A percentile compares a stretch with the other conserved stretches of the same genome.
These are phyloP conservation scores for Taxawa tesnikishii DNA, from an alignment of 2,329 filamentous ascomycete species.

Conservation along the genomic window DNA sequence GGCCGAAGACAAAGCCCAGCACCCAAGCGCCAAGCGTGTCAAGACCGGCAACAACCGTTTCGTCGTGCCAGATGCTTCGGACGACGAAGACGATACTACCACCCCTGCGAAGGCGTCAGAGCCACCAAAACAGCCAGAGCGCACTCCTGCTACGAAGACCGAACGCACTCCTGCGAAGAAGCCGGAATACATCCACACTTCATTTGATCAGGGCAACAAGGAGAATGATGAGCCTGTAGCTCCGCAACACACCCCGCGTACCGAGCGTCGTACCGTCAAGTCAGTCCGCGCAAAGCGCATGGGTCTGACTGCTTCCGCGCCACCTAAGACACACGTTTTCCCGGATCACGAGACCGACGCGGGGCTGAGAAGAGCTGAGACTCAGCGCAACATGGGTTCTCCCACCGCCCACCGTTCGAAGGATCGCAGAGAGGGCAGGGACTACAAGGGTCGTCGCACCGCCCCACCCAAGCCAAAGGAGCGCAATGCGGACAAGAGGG, in stretches of 20 bases:
- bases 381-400: neutral
- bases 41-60: no score
- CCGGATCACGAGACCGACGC: neutral
- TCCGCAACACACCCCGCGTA: no score
- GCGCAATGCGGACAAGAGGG: constrained; percentile 5
- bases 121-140: neutral
- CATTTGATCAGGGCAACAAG: neutral
- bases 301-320: neutral
- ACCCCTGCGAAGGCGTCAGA: neutral
- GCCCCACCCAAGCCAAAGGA: constrained; percentile 5
- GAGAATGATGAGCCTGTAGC: no score
- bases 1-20: no score
- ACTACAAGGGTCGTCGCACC: no score
- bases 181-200: neutral
- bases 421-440: no score
- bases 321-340: neutral
- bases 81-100: neutral
- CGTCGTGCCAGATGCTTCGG: no score
- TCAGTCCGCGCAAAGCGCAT: neutral
- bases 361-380: no score
- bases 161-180: neutral
- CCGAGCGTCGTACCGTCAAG: neutral
- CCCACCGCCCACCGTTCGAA: neutral
- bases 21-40: no score
- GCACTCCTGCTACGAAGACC: neutral